Conservation (phyloP, 2,329 filamentous ascomycete genomes). For the Fusarium torreyae region DNA sequence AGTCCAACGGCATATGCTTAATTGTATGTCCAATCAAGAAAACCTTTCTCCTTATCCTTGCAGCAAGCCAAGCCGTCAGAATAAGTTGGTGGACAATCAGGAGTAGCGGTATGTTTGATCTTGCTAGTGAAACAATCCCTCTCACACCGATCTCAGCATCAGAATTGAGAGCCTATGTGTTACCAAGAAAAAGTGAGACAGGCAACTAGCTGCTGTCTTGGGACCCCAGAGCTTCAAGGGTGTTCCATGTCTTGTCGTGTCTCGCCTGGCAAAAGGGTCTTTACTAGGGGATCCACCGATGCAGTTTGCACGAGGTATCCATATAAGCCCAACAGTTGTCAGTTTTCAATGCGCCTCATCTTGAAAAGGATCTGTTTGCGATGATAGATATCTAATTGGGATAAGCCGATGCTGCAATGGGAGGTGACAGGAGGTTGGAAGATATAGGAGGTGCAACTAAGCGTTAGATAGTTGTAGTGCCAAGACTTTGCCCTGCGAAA, state of each 20-base stretch:
- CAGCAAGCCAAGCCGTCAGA: background rate
- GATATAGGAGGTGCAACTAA: slow-evolving; percentile 4
- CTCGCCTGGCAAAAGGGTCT: slow-evolving; percentile 35
- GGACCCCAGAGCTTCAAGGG: slow-evolving; percentile 9
- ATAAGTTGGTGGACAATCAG: background rate
- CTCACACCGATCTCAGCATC: slow-evolving; percentile 6
- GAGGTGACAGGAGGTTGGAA: slow-evolving; percentile 9
- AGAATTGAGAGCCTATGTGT: slow-evolving; percentile 5
- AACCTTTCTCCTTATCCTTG: background rate
- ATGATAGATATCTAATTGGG: background rate
- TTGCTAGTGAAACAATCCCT: slow-evolving; percentile 11
- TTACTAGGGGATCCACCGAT: background rate
- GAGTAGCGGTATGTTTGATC: slow-evolving; percentile 8
- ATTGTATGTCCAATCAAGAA: background rate
- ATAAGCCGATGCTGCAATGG: background rate
- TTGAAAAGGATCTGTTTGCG: slow-evolving; percentile 5
- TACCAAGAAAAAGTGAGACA: slow-evolving; percentile 9
- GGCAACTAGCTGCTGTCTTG: slow-evolving; percentile 3
- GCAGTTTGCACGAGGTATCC: slow-evolving; percentile 8
- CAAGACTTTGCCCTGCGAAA: slow-evolving; percentile 10
- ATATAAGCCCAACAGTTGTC: background rate
- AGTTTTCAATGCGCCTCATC: background rate
- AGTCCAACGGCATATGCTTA: background rate
- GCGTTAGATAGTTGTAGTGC: background rate
- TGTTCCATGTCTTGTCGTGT: slow-evolving; percentile 38